A percentile compares a stretch with the other conserved stretches of the same genome.
Conservation (phyloP, 2,329 filamentous ascomycete species). For the Fusarium irregulare region DNA sequence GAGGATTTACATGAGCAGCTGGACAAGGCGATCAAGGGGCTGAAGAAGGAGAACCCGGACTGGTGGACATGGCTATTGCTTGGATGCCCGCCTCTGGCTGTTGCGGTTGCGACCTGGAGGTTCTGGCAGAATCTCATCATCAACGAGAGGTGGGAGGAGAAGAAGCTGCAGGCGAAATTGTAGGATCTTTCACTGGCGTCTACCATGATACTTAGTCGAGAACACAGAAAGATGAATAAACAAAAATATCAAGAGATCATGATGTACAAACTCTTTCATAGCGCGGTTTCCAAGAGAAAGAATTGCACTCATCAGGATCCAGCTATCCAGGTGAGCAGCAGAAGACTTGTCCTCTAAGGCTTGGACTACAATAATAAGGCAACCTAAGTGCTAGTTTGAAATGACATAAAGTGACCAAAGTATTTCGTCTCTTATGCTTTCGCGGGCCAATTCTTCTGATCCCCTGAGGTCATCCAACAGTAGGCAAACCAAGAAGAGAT, state of each 20-base stretch:
- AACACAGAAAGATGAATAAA: not conserved
- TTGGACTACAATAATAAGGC: too few relatives aligned
- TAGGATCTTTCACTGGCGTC: not conserved
- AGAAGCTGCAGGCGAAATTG: slow-evolving; percentile 54
- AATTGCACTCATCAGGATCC: not conserved
- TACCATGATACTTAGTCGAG: not conserved
- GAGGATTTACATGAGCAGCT: slow-evolving; percentile 77
- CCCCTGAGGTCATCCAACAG: not conserved
- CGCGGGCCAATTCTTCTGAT: not conserved
- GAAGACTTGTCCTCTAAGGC: too few relatives aligned
- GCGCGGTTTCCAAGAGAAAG: not conserved
- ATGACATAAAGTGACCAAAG: too few relatives aligned
- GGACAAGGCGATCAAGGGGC: slow-evolving; percentile 69
- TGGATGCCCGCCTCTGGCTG: slow-evolving; percentile 79
- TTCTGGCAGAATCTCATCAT: slow-evolving; percentile 77
- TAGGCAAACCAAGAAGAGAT: not conserved
- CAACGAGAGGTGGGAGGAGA: slow-evolving; percentile 76
- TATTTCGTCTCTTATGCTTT: too few relatives aligned
- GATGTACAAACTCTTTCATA: too few relatives aligned
- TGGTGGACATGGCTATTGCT: slow-evolving; percentile 86
- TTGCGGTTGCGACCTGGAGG: slow-evolving; percentile 74
- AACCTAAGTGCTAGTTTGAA: too few relatives aligned
- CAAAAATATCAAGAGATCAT: not conserved
- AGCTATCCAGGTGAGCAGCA: not conserved
- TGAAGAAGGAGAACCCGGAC: slow-evolving; percentile 72